phyloP scores from a whole-genome alignment of 441 rosid species.

The Breynia disticha region DNA sequence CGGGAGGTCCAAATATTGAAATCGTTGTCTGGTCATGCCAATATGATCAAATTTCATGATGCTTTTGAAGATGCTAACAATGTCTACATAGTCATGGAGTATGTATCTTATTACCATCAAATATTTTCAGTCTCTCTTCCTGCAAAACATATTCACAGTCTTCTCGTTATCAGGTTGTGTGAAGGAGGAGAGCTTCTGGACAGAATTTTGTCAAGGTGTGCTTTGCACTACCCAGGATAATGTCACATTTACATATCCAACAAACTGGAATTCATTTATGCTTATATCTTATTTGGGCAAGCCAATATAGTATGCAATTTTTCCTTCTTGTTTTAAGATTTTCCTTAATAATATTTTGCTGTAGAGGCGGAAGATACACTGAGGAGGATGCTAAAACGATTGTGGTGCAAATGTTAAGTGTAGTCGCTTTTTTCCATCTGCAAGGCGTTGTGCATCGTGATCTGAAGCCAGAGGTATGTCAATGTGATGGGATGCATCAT shows the following conservation, averaged over 20 bases:
- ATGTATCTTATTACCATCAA: slow-evolving; percentile 18
- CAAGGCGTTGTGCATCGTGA: slow-evolving; percentile 96
- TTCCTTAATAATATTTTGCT: slow-evolving; percentile 8
- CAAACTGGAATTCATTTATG: too few species aligned
- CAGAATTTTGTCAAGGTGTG: slow-evolving; percentile 77
- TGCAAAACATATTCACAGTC: neutral
- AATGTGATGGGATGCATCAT: neutral
- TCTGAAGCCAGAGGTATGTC: slow-evolving; percentile 85
- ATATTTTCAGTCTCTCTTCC: neutral
- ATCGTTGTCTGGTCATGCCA: slow-evolving; percentile 74
- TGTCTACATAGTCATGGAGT: slow-evolving; percentile 98
- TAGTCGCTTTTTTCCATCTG: slow-evolving; percentile 89
- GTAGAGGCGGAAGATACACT: slow-evolving; percentile 77
- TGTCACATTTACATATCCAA: too few species aligned
- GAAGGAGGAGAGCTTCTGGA: slow-evolving; percentile 95
- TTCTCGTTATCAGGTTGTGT: slow-evolving; percentile 53
- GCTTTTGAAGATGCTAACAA: slow-evolving; percentile 92
- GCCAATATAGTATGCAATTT: neutral
- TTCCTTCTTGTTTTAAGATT: neutral
- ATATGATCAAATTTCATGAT: slow-evolving; percentile 71
- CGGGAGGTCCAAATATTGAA: slow-evolving; percentile 85
- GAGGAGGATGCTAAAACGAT: slow-evolving; percentile 83
- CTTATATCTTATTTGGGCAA: too few species aligned
- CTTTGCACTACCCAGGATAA: neutral
- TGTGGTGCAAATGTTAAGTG: slow-evolving; percentile 64